Evolutionary conservation across 2,329 filamentous ascomycete genomes (phyloP).

Genomic region (Monilinia fructicola): DNA sequence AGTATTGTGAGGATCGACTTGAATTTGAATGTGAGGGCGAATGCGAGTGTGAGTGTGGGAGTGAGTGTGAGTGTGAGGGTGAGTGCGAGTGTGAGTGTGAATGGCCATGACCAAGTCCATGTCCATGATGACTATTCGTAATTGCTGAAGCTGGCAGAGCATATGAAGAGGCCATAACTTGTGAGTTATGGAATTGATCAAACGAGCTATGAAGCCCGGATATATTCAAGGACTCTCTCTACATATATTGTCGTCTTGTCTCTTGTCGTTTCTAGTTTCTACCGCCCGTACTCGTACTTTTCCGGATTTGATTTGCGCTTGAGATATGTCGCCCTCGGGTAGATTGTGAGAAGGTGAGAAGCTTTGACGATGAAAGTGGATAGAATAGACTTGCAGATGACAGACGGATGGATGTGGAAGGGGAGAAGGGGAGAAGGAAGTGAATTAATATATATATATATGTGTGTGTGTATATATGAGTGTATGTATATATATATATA

Average conservation of each 20-base stretch:
- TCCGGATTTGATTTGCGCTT: conserved; percentile 3
- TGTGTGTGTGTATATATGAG: too few species aligned
- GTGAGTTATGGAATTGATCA: conserved; percentile 21
- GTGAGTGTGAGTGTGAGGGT: conserved; percentile 41
- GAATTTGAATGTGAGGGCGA: conserved; percentile 39
- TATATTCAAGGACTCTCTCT: neutral
- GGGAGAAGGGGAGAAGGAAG: neutral
- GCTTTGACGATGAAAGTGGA: conserved; percentile 16
- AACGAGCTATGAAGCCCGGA: conserved; percentile 33
- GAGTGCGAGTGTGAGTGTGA: too few species aligned
- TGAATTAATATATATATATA: neutral
- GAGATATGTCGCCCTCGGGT: conserved; percentile 1
- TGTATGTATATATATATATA: too few species aligned
- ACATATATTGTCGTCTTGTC: conserved; percentile 12
- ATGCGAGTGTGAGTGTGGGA: conserved; percentile 43
- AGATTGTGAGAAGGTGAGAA: conserved; percentile 1
- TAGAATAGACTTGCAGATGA: neutral
- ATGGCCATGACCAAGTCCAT: conserved; percentile 33
- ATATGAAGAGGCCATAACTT: conserved; percentile 41
- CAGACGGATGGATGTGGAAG: neutral
- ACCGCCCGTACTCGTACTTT: too few species aligned
- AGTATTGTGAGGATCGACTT: conserved; percentile 32
- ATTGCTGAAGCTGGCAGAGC: conserved; percentile 40
- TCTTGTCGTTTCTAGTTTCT: neutral
- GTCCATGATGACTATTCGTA: conserved; percentile 35